phyloP scores from a whole-genome alignment of 352 stramenopile genomes.

The Phytophthora uliginosa region DNA sequence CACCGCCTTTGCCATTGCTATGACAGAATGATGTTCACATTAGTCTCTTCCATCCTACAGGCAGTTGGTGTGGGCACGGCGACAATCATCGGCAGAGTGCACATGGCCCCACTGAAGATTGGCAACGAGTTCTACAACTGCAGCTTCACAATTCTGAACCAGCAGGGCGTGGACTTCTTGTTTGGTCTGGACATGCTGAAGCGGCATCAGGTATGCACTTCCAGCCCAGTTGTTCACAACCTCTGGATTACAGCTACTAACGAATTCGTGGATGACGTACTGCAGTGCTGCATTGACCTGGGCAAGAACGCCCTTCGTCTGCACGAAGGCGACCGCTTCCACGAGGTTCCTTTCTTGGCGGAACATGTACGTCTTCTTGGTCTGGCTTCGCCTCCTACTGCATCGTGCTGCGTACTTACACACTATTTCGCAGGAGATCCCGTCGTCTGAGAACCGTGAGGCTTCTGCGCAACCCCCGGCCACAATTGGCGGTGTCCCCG shows the following conservation, averaged over 20 bases:
- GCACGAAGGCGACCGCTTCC: slow-evolving; percentile 64
- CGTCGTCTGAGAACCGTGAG: slow-evolving; percentile 60
- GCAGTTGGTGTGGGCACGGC: slow-evolving; percentile 97
- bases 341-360: slow-evolving; percentile 89
- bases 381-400: background rate
- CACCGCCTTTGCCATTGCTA: background rate
- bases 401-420: slow-evolving; percentile 2
- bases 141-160: slow-evolving; percentile 95
- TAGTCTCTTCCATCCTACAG: slow-evolving; percentile 28
- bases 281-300: slow-evolving; percentile 97
- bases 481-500: slow-evolving; percentile 35
- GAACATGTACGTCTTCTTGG: slow-evolving; percentile 73
- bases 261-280: background rate
- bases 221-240: background rate
- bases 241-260: background rate
- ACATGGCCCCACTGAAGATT: slow-evolving; percentile 94
- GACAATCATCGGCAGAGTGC: slow-evolving; percentile 97
- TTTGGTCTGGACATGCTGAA: slow-evolving; percentile 99
- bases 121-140: slow-evolving; percentile 93
- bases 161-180: slow-evolving; percentile 97
- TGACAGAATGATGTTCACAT: slow-evolving; percentile 32
- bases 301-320: slow-evolving; percentile 91
- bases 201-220: slow-evolving; percentile 87
- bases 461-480: slow-evolving; percentile 33
- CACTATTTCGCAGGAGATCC: slow-evolving; percentile 66